Conservation (phyloP, 495 filamentous ascomycete species). For the Penicillium cosmopolitanum region DNA sequence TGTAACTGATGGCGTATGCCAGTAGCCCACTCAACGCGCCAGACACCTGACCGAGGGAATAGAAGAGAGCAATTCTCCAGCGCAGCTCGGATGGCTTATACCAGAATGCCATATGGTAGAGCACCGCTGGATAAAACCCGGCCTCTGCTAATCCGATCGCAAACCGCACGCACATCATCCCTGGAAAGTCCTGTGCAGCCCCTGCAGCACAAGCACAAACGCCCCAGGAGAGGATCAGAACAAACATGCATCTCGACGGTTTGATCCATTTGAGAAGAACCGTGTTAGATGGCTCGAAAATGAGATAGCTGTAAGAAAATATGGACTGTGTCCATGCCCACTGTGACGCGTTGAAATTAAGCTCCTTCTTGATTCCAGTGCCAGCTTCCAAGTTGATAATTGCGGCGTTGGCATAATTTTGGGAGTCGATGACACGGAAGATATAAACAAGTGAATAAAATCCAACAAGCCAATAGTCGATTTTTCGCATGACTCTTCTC, state of each 20-base stretch:
- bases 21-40: constrained; percentile 43
- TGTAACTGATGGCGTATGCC: constrained; percentile 45
- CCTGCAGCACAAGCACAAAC: constrained; percentile 39
- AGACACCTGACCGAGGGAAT: constrained; percentile 40
- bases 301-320: constrained; percentile 45
- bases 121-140: constrained; percentile 42
- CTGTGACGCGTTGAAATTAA: constrained; percentile 36
- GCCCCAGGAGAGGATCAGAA: constrained; percentile 45
- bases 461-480: constrained; percentile 46
- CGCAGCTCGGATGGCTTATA: constrained; percentile 43
- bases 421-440: constrained; percentile 44
- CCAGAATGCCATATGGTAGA: constrained; percentile 49
- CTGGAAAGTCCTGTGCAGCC: constrained; percentile 39
- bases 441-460: constrained; percentile 50
- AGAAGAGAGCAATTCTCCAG: constrained; percentile 41
- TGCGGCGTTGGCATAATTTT: constrained; percentile 48
- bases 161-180: constrained; percentile 46
- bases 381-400: constrained; percentile 52
- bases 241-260: constrained; percentile 50
- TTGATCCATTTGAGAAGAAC: constrained; percentile 36
- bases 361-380: constrained; percentile 47
- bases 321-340: constrained; percentile 50
- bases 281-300: constrained; percentile 48
- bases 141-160: constrained; percentile 46
- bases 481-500: constrained; percentile 39